Base-by-base conservation (phyloP, 2,329 filamentous ascomycete species). In the Xylariomycetidae sp. region DNA sequence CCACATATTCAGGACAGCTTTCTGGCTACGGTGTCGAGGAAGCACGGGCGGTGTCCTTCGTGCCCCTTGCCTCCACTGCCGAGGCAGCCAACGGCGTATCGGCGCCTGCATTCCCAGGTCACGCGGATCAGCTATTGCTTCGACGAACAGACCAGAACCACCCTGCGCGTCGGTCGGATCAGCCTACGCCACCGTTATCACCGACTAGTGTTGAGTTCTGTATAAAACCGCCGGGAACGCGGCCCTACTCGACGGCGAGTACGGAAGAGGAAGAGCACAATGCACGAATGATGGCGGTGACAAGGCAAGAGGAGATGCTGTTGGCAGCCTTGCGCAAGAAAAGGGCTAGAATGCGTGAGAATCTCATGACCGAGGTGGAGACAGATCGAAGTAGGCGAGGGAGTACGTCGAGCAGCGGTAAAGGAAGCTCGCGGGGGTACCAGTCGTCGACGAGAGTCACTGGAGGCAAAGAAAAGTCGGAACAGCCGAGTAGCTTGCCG, bases 301-400 rank as follows among this genome's bases (percentile, higher is more conserved):
- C 72, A 0, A 64, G 61, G 4, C 72, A 76, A 40, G 74, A 78
- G 39, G 70, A 77, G 52, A 68, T 75, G 63, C 59, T 78, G 1
- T 58, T 78, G 4, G 67, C 73, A 2, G 74, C 74, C 3, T 60
- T 78, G 25, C 64, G 74, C 7, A 64, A 70, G 44, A 75, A 74
- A 58, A 63, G 72, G n/a, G 66, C 71, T 3, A 59, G 60, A n/a
- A 73, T 74, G 66, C 67, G 70, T 2, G 65, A 72, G 40, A 64
- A 61, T 3, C 57, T 66, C 13, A 53, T 65, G 10, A 56, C 62
- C 15, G 64, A 69, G 38, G 57, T 62, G 10, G 63, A 66, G 19
- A 64, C 62, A 19, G 56, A 58, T 12, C 40, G 38, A n/a, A 43
- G 32, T n/a, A 39, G 37, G 25, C 46, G 35, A 13, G 35, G 25